These are phyloP conservation scores for Fusarium sp. DNA, from an alignment of 2,329 filamentous ascomycete species.

Conservation along the genomic window DNA sequence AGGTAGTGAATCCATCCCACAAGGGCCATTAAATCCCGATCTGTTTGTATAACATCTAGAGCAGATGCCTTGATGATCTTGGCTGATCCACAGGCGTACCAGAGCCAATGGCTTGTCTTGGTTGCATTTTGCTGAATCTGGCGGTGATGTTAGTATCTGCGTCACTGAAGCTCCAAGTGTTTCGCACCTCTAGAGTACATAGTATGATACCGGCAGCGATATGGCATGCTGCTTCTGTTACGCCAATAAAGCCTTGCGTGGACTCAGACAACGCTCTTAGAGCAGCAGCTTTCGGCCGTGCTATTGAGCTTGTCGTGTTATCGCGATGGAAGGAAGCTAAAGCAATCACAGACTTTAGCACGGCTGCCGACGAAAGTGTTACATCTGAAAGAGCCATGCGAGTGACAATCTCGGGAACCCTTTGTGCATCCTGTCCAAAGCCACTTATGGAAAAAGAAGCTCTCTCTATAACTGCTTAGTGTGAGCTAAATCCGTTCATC, in stretches of 20 bases:
- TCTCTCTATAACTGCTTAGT: constrained; percentile 10
- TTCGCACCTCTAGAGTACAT: constrained; percentile 25
- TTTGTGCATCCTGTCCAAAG: constrained; percentile 21
- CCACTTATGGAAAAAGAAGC: constrained; percentile 29
- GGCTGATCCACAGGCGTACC: constrained; percentile 27
- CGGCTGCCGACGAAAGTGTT: constrained; percentile 14
- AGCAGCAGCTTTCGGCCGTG: constrained; percentile 22
- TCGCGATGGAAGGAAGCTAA: constrained; percentile 28
- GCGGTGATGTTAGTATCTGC: accelerated
- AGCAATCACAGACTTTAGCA: constrained; percentile 23
- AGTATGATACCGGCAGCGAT: constrained; percentile 37
- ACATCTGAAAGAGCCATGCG: constrained; percentile 32
- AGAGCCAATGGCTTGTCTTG: constrained; percentile 36
- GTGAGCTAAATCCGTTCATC: neutral
- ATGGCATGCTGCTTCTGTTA: constrained; percentile 23
- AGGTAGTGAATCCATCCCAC: constrained; percentile 36
- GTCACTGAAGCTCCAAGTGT: accelerated
- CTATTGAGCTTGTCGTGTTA: accelerated
- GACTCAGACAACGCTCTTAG: constrained; percentile 18
- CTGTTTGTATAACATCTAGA: constrained; percentile 3
- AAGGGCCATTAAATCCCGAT: constrained; percentile 9
- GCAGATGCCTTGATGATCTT: constrained; percentile 23
- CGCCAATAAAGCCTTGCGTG: neutral
- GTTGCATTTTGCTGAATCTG: constrained; percentile 33
- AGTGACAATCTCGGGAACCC: constrained; percentile 16